Conservation (phyloP, 2,329 filamentous ascomycete species). For the Herpotrichia juniperi region DNA sequence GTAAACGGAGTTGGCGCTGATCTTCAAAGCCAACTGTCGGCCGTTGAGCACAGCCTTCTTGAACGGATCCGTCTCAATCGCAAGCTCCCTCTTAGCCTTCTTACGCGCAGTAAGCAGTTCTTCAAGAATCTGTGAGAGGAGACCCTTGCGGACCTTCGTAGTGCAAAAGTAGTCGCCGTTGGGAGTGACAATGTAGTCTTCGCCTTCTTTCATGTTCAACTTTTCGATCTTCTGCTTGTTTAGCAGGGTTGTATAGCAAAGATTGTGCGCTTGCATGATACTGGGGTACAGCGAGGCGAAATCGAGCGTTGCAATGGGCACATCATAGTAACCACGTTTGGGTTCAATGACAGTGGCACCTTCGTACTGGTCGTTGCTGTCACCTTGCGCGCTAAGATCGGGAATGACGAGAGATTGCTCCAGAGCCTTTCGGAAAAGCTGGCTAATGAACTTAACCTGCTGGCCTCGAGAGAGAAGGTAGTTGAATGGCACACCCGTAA, state of each 20-base stretch:
- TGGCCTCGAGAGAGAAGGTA: slow-evolving; percentile 90
- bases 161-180: slow-evolving; percentile 95
- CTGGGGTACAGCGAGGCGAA: slow-evolving; percentile 98
- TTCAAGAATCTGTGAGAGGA: slow-evolving; percentile 93
- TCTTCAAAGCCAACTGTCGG: slow-evolving; percentile 92
- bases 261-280: slow-evolving; percentile 98
- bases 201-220: slow-evolving; percentile 78
- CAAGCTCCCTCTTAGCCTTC: slow-evolving; percentile 88
- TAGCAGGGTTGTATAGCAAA: slow-evolving; percentile 94
- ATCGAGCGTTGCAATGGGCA: slow-evolving; percentile 95
- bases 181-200: slow-evolving; percentile 95
- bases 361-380: slow-evolving; percentile 86
- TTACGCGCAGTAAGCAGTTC: slow-evolving; percentile 92
- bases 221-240: slow-evolving; percentile 79
- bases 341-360: slow-evolving; percentile 98
- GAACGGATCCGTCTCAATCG: slow-evolving; percentile 89
- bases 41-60: slow-evolving; percentile 98
- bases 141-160: slow-evolving; percentile 83
- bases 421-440: slow-evolving; percentile 91
- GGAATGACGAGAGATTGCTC: slow-evolving; percentile 95
- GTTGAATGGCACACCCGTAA: slow-evolving; percentile 98
- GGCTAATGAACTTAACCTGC: slow-evolving; percentile 97
- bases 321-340: slow-evolving; percentile 88
- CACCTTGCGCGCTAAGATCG: slow-evolving; percentile 72
- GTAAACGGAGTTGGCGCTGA: slow-evolving; percentile 98